Evolutionary conservation across 1,139 yeast genomes (phyloP).

Genomic region (Blastobotrys capitulatus): DNA sequence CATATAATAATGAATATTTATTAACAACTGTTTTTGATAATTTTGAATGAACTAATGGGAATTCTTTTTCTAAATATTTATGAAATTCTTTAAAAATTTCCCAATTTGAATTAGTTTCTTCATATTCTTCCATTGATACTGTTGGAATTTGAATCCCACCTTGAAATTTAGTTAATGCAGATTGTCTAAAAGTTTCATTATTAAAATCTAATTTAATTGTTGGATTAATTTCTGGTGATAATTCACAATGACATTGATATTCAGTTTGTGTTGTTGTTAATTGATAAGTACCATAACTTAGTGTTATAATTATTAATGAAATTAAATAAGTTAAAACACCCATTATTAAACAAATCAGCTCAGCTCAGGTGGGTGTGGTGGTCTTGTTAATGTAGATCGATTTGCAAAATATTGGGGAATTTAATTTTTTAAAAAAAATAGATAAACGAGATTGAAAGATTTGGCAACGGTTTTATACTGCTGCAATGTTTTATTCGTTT

Average conservation of each 20-base stretch:
- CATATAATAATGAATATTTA: slow-evolving; percentile 58
- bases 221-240: neutral
- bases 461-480: too few relatives aligned
- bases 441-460: too few relatives aligned
- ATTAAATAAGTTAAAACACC: too few relatives aligned
- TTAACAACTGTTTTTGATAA: slow-evolving; percentile 54
- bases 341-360: too few relatives aligned
- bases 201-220: neutral
- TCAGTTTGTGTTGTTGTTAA: neutral
- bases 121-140: slow-evolving; percentile 50
- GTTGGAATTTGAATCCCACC: slow-evolving; percentile 60
- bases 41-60: slow-evolving; percentile 51
- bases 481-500: too few relatives aligned
- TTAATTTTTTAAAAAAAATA: too few relatives aligned
- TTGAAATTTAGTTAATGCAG: slow-evolving; percentile 23
- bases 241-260: neutral
- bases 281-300: neutral
- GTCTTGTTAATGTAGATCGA: too few relatives aligned
- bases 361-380: too few relatives aligned
- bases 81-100: slow-evolving; percentile 49
- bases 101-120: slow-evolving; percentile 41
- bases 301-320: too few relatives aligned
- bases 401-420: too few relatives aligned
- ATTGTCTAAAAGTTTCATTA: neutral
- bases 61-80: slow-evolving; percentile 47